These are phyloP conservation scores for Cyanidium caldarium DNA, from an alignment of 23 red algal genomes.

Conservation along the genomic window DNA sequence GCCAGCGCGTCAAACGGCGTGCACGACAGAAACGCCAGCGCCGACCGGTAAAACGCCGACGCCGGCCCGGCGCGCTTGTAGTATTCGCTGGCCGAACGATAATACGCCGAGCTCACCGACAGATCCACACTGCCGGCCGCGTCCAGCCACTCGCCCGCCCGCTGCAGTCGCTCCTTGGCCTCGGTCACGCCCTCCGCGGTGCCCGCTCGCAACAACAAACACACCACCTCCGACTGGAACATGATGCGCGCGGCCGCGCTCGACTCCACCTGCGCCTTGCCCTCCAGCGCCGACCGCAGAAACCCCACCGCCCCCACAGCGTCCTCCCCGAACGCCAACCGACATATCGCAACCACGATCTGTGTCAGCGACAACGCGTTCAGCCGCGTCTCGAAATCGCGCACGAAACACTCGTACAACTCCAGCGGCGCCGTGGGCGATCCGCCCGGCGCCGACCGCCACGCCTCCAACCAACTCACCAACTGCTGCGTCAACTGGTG, in stretches of 20 bases:
- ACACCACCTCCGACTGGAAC: slow-evolving; percentile 34
- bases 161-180: slow-evolving; percentile 21
- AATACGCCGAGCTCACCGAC: slow-evolving; percentile 68
- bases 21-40: slow-evolving; percentile 76
- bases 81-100: slow-evolving; percentile 63
- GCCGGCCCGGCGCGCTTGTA: slow-evolving; percentile 79
- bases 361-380: slow-evolving; percentile 74
- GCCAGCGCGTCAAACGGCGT: slow-evolving; percentile 30
- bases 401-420: slow-evolving; percentile 53
- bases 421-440: background rate
- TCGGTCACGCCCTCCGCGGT: slow-evolving; percentile 16
- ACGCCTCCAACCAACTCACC: background rate
- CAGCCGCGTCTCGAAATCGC: slow-evolving; percentile 58
- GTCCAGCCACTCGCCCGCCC: slow-evolving; percentile 26
- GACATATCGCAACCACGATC: slow-evolving; percentile 33
- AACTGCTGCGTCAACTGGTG: slow-evolving; percentile 14
- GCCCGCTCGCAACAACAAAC: slow-evolving; percentile 35
- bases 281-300: slow-evolving; percentile 14
- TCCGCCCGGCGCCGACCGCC: background rate
- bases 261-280: slow-evolving; percentile 1
- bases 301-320: slow-evolving; percentile 45
- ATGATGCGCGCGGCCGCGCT: slow-evolving; percentile 45
- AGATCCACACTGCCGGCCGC: slow-evolving; percentile 27
- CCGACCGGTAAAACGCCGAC: slow-evolving; percentile 74
- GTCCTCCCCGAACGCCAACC: slow-evolving; percentile 11